Evolutionary conservation across 2,329 filamentous ascomycete genomes (phyloP), one percentile per base, ranked within the genome.

Genomic region (Neofusicoccum umdonicola): DNA sequence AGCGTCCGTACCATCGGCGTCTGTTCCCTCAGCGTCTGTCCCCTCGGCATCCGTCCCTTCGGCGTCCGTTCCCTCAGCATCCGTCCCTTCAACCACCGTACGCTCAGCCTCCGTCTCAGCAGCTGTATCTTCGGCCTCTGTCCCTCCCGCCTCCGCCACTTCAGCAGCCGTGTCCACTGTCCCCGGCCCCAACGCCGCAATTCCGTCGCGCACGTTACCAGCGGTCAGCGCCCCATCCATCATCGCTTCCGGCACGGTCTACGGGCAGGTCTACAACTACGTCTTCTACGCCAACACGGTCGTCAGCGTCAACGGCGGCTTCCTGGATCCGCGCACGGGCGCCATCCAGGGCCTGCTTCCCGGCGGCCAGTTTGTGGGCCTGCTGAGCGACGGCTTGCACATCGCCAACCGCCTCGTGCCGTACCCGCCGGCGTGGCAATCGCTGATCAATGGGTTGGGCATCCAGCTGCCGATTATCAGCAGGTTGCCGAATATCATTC

Each of bases 211-310:
- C 37, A 62, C 60, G 13, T 4, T 47, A 0, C 45, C 60, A 1
- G 15, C 19, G 2, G 35, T 8, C 45, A 22, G 19, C 6, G 35
- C 13, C 7, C 58, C 58, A 6, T 64, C 62, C 51, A 48, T 64
- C 52, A 64, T 64, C 51, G 62, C 62, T 0, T 19, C 27, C 13
- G 62, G 62, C 41, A 64, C 50, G 19, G 62, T 64, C 11, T 64
- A 64, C 62, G 62, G 62, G 1, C 50, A 64, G n/a, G 51, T 64
- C 0, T 64, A 64, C 62, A 64, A 64, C 62, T 64, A 64, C 52
- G 41, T 58, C 34, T 64, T 64, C 62, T 64, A 64, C 44, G 50
- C 62, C 7, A 64, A 64, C 51, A 64, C 62, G 22, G 50, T 64
- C 4, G 62, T 64, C 27, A 64, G 62, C 19, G 42, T 64, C 13